Conservation (phyloP, 306 rosid genomes). For the Carpinus viminea region DNA sequence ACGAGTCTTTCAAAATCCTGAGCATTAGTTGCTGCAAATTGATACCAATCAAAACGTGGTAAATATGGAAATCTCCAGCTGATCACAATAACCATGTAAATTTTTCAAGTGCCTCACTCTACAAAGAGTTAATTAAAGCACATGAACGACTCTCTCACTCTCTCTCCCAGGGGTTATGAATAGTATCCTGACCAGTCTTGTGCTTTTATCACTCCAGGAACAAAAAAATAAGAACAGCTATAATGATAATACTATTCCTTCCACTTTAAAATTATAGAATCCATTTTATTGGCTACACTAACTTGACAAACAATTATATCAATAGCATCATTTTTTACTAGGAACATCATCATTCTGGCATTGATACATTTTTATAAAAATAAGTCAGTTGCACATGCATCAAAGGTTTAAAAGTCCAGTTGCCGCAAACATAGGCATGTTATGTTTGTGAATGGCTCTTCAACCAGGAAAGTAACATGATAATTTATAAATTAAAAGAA, state of each 20-base stretch:
- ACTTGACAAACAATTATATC: background rate
- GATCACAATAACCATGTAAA: constrained; percentile 3
- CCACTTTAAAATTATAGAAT: background rate
- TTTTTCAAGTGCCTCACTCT: constrained; percentile 4
- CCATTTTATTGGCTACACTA: background rate
- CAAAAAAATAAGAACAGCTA: background rate
- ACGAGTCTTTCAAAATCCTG: constrained; percentile 43
- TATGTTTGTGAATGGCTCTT: background rate
- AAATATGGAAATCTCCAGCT: constrained; percentile 20
- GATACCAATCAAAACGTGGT: constrained; percentile 12
- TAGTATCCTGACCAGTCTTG: background rate
- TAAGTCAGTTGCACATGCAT: background rate
- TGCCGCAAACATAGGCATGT: background rate
- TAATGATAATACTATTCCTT: too few relatives aligned
- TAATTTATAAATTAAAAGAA: background rate
- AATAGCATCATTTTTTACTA: background rate
- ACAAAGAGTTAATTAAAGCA: background rate
- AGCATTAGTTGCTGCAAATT: constrained; percentile 66
- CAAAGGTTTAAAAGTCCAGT: background rate
- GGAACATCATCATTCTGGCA: background rate
- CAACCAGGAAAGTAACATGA: background rate
- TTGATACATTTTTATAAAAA: background rate
- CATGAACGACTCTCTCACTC: background rate
- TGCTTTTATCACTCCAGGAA: background rate
- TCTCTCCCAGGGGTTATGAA: background rate